Evolutionary conservation across 1,284 basidiomycete species (phyloP).

Genomic region (Amylostereum areolatum): DNA sequence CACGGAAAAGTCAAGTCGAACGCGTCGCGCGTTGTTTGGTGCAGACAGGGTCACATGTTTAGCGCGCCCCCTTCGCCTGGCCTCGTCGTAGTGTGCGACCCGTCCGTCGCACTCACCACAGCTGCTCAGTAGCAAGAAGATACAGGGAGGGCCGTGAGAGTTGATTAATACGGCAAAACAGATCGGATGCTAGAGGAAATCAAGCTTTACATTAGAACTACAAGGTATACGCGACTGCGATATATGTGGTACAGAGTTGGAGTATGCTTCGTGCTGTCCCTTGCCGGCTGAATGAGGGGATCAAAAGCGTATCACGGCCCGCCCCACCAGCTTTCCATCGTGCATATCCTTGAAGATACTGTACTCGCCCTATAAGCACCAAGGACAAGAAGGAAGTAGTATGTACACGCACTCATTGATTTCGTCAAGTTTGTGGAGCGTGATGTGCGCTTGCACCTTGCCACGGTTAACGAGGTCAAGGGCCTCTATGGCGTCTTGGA

Average conservation of each 20-base stretch:
- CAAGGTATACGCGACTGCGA: not conserved
- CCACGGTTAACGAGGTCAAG: conserved; percentile 57
- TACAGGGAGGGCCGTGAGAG: not conserved
- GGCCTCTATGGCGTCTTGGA: conserved; percentile 63
- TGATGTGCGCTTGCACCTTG: conserved; percentile 52
- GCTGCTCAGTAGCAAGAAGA: not conserved
- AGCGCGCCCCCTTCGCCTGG: not conserved
- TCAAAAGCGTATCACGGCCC: not conserved
- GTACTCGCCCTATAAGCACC: not conserved
- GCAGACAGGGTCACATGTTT: not conserved
- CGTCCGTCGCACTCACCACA: not conserved
- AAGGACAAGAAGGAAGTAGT: not conserved
- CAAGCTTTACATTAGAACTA: not conserved
- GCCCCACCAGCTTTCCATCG: not conserved
- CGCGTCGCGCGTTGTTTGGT: too few species aligned
- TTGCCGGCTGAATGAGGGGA: not conserved
- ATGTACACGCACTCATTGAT: conserved; percentile 36
- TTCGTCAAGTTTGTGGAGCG: conserved; percentile 39
- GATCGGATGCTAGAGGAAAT: not conserved
- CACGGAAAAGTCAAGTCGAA: too few species aligned
- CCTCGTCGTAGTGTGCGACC: not conserved
- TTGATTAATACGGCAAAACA: too few species aligned
- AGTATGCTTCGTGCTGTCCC: not conserved
- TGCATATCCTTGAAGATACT: not conserved
- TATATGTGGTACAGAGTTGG: not conserved